Percentiles rank a stretch among this genome's conserved stretches.
Evolutionary conservation across 2,329 filamentous ascomycete genomes (phyloP).

Genomic region (Beauveria varroae): DNA sequence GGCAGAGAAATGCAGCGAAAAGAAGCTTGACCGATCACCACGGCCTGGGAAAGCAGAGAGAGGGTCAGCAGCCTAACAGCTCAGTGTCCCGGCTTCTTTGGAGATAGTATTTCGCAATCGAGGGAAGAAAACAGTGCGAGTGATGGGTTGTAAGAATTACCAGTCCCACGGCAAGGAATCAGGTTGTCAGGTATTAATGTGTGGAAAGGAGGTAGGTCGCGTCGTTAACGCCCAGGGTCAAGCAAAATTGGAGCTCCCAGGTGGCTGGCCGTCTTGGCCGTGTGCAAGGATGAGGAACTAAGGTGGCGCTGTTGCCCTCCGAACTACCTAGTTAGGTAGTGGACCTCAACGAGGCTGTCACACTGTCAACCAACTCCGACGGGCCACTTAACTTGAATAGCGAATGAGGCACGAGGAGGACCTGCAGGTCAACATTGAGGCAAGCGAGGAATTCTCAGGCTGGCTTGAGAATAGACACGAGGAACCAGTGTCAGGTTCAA

Average conservation of each 20-base stretch:
- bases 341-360: background rate
- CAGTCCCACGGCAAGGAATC: background rate
- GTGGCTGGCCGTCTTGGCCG: constrained; percentile 10
- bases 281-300: constrained; percentile 1
- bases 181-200: background rate
- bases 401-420: background rate
- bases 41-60: background rate
- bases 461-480: background rate
- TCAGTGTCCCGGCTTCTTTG: background rate
- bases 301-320: background rate
- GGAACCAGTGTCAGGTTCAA: background rate
- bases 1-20: background rate
- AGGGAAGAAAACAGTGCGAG: background rate
- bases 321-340: background rate
- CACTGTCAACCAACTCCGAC: background rate
- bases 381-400: background rate
- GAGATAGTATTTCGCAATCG: background rate
- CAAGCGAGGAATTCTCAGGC: background rate
- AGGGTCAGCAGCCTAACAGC: background rate
- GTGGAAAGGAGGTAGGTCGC: constrained; percentile 9
- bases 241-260: constrained; percentile 11
- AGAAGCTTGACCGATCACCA: background rate
- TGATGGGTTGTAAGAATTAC: background rate
- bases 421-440: background rate
- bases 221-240: constrained; percentile 1